Evolutionary conservation across 2,329 filamentous ascomycete genomes (phyloP), one percentile per base, ranked within the genome.

Genomic region (Xylaria sp.): DNA sequence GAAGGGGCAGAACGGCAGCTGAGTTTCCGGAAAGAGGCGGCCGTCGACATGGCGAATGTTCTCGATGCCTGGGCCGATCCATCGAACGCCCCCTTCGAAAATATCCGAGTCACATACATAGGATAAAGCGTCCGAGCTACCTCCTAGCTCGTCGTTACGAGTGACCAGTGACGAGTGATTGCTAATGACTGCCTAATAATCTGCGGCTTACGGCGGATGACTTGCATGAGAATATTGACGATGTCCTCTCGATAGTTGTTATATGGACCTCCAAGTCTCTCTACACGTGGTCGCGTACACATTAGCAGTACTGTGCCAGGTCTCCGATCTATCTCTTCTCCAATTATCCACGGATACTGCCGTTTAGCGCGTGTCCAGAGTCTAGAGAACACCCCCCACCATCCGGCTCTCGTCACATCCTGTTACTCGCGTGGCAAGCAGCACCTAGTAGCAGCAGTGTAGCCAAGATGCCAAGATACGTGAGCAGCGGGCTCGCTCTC

Each of bases 391-490:
- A 26, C 24, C 9, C 9, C 24, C 9, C 24, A 26, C 24, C 6
- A 26, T 5, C n/a, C n/a, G n/a, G n/a, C n/a, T n/a, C 29, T 34
- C 5, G 29, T 34, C 8, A 34, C 29, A 7, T 26, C 24, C n/a
- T n/a, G n/a, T n/a, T n/a, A n/a, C n/a, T n/a, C n/a, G n/a, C n/a
- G n/a, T n/a, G n/a, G n/a, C n/a, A n/a, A n/a, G n/a, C n/a, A n/a
- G n/a, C n/a, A n/a, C n/a, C n/a, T n/a, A n/a, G n/a, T n/a, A n/a
- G n/a, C 2, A 11, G 9, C n/a, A 13, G 11, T 17, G 7, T 29
- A 16, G 17, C 24, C 44, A 56, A 54, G 20, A 64, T 64, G 62
- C 20, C 52, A 9, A 20, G 56, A 48, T 59, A 57, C 58, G 40
- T 34, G 8, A 58, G 47, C 39, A 57, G 42, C 21, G 49, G 37